Conservation (phyloP, 2,329 filamentous ascomycete species). For the Mycosphaerella sp. region DNA sequence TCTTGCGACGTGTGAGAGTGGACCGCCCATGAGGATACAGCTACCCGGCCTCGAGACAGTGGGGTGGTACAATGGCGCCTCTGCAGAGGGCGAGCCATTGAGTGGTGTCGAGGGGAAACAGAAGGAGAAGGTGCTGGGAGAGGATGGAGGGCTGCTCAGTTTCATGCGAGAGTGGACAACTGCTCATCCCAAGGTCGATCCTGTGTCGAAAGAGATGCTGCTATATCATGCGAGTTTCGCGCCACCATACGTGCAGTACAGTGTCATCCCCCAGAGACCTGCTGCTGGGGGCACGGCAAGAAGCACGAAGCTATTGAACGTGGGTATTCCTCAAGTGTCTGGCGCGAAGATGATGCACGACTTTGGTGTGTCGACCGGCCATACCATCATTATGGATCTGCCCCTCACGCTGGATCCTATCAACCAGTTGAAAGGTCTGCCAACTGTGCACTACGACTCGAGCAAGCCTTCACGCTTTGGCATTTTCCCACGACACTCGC, state of each 20-base stretch:
- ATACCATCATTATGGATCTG: constrained; percentile 64
- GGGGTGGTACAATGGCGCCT: constrained; percentile 61
- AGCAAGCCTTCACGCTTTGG: constrained; percentile 57
- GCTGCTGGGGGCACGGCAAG: background rate
- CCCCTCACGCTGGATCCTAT: constrained; percentile 60
- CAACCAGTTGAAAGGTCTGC: constrained; percentile 52
- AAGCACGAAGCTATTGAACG: constrained; percentile 41
- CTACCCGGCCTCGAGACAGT: constrained; percentile 61
- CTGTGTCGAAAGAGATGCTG: constrained; percentile 57
- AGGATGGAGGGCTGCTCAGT: constrained; percentile 45
- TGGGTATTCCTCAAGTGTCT: constrained; percentile 54
- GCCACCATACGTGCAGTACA: constrained; percentile 62
- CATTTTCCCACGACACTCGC: constrained; percentile 58
- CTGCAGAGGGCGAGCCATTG: constrained; percentile 49
- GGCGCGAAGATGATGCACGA: constrained; percentile 71
- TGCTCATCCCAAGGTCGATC: constrained; percentile 62
- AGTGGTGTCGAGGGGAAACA: constrained; percentile 12
- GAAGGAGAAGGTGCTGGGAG: constrained; percentile 22
- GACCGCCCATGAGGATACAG: constrained; percentile 60
- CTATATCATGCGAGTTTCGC: constrained; percentile 62
- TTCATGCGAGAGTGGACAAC: constrained; percentile 69
- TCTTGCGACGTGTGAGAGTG: constrained; percentile 64
- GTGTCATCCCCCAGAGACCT: constrained; percentile 43
- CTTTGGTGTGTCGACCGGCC: constrained; percentile 58
- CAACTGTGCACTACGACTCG: constrained; percentile 56